Conservation (phyloP, 1,284 basidiomycete genomes). For the Lignosus rhinocerotis region DNA sequence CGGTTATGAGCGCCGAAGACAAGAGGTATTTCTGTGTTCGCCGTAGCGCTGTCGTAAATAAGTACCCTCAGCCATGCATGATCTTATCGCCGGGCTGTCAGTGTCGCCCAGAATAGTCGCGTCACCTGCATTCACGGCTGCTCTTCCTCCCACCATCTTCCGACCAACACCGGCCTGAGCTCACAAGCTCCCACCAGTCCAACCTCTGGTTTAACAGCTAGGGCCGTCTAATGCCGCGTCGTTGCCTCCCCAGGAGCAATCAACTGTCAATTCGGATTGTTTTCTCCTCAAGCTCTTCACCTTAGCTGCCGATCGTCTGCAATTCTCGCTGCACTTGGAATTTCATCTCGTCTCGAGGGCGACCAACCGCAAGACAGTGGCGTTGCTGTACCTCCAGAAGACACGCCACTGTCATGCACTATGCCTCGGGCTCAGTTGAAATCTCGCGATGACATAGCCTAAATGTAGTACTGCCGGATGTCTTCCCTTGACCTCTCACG, state of each 20-base stretch:
- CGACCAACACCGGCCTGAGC: conserved; percentile 1
- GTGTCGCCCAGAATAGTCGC: neutral
- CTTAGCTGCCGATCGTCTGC: too few relatives aligned
- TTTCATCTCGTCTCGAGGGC: neutral
- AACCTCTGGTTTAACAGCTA: too few relatives aligned
- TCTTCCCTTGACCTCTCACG: too few relatives aligned
- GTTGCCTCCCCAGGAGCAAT: neutral
- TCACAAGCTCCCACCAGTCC: neutral
- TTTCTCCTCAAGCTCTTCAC: neutral
- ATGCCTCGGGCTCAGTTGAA: neutral
- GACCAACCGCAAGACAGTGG: neutral
- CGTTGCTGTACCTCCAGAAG: too few relatives aligned
- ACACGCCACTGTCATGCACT: conserved; percentile 1
- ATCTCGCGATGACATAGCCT: too few relatives aligned
- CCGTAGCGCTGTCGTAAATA: neutral
- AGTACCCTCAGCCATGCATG: neutral
- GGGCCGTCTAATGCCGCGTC: neutral
- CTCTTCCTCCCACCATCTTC: conserved; percentile 1
- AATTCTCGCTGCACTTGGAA: neutral
- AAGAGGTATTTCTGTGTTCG: conserved; percentile 5
- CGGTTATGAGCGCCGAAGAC: conserved; percentile 9
- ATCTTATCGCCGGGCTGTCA: conserved; percentile 12
- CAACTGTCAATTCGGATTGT: neutral
- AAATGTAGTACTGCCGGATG: too few relatives aligned
- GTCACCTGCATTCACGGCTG: neutral